Base-by-base conservation (phyloP, 2,329 filamentous ascomycete genomes). In the Colletotrichum eleusines region DNA sequence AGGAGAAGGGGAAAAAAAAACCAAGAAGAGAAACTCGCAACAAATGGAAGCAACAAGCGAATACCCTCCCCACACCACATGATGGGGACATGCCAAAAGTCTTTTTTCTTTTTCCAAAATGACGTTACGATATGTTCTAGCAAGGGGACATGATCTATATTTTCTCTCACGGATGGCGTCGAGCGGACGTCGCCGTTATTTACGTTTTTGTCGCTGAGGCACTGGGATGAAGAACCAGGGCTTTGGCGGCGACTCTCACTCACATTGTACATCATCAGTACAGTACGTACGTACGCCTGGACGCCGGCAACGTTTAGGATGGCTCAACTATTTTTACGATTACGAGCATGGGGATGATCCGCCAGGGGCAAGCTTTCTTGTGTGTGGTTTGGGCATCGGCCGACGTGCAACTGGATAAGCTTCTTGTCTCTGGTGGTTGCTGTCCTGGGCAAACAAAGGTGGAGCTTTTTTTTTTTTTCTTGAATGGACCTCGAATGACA, bases 61-160 rank as follows among this genome's bases (percentile, higher is more conserved):
- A 71, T 4, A 68, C 63, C 67, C 35, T 16, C 31, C 33, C 53
- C 38, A 58, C 57, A 12, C 31, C 7, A 46, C 20, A n/a, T 46
- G 31, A n/a, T 50, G 58, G 60, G 51, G 46, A 53, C 35, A 53
- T 57, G 59, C 59, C n/a, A 68, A 71, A 67, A 44, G 42, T 44
- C n/a, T n/a, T n/a, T n/a, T n/a, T n/a, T n/a, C n/a, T n/a, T 35
- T 66, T 40, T 66, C 35, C 38, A 64, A 51, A 71, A 71, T 63
- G 51, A 71, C 58, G 57, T 63, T 68, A 68, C 63, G 63, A 70
- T 33, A 44, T 44, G 63, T 42, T 61, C 48, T 31, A 20, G 20
- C 40, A 9, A 33, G 55, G 55, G 33, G 44, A 50, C 67, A 66
- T 20, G 20, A 23, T 23, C 12, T n/a, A 23, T 44, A n/a, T 44